Evolutionary conservation across 345 rosid species (phyloP), one percentile per base, ranked within the genome.

Genomic region (Turritis glabra): DNA sequence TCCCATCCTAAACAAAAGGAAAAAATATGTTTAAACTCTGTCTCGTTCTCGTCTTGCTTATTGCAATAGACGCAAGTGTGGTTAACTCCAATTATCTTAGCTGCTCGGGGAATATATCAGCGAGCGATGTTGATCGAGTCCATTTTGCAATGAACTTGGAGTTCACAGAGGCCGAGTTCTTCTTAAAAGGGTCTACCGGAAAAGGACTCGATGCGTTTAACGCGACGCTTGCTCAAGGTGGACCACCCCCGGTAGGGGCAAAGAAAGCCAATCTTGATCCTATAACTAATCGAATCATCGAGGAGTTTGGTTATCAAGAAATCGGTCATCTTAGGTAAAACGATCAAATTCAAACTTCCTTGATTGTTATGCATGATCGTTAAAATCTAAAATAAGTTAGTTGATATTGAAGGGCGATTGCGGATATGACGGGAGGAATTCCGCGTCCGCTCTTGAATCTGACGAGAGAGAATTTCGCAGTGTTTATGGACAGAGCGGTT

Each of bases 241-340:
- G 94, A 44, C 96, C 96, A 27, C 68, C 82, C 4, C 91, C 92
- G 0, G 4, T 64, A 3, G 92, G 92, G 1, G 85, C 81, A 22
- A 61, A 12, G 60, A 83, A 64, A 78, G 96, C 92, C 22, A 78
- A 85, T 26, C 94, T 92, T 22, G 86, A 87, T 46, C 82, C 77
- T 8, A 5, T 75, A 6, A 78, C 81, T 19, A 54, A 17, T 14
- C 76, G 50, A 3, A 81, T 86, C 26, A 82, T 92, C 1, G 84
- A 84, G 55, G 92, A 92, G 52, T 88, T 92, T 44, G 89, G 67
- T 69, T 88, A 82, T 50, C 82, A 87, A 54, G 96, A 92, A 84
- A 50, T 92, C 7, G 96, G 94, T 10, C 94, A 92, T 60, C 65
- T 90, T 18, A 84, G 92, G 97, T 87, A 40, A 25, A 25, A 29